Percentiles rank a stretch among this genome's conserved stretches.
phyloP scores from a whole-genome alignment of 2,329 filamentous ascomycete genomes.

The Apiospora rasikravindrae region DNA sequence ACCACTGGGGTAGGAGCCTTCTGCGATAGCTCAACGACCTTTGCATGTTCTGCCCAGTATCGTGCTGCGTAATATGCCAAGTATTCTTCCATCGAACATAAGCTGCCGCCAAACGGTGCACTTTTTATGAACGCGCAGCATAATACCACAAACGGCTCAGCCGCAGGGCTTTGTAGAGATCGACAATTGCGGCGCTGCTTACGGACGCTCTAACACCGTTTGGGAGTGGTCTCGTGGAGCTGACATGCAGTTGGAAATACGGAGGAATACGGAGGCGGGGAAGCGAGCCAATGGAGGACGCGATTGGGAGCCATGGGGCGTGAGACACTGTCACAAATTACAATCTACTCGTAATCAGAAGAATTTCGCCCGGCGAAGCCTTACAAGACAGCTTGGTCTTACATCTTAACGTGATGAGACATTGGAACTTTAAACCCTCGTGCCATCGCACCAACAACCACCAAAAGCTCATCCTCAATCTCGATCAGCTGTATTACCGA shows the following conservation, averaged over 20 bases:
- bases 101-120: background rate
- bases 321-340: background rate
- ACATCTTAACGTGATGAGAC: background rate
- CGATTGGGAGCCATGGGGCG: background rate
- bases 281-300: background rate
- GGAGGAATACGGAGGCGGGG: background rate
- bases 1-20: too few relatives aligned
- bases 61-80: too few relatives aligned
- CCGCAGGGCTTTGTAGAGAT: background rate
- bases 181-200: background rate
- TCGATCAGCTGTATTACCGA: background rate
- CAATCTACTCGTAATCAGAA: background rate
- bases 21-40: too few relatives aligned
- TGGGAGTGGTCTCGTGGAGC: conserved; percentile 2
- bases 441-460: too few relatives aligned
- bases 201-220: background rate
- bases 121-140: background rate
- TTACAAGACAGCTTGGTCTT: background rate
- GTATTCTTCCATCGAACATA: too few relatives aligned
- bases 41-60: too few relatives aligned
- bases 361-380: background rate
- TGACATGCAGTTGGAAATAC: conserved; percentile 12
- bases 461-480: background rate
- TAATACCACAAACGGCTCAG: background rate
- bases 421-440: too few relatives aligned